Base-by-base conservation (phyloP, 371 early-diverging fungal genomes). In the Saksenaea vasiformis region DNA sequence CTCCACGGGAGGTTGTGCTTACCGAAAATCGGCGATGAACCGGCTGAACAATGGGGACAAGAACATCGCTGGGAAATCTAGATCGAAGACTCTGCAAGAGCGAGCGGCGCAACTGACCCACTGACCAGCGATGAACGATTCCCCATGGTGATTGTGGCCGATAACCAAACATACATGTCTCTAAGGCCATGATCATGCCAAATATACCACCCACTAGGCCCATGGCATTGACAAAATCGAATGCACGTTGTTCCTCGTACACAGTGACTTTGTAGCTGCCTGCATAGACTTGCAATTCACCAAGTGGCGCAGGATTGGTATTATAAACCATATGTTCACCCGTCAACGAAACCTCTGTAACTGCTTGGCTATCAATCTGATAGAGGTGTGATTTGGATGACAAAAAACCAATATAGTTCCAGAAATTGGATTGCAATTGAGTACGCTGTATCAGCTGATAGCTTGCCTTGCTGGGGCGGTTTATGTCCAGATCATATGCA, bases 101-200 rank as follows among this genome's bases (percentile, higher is more conserved):
- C 0, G 76, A 72, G 0, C 57, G 56, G 41, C 68, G 61, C 62
- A 70, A 67, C 13, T 65, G 66, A 1, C 70, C 70, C 1, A 73
- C 53, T 0, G 70, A 67, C 73, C 73, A 72, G 7, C 76, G 70
- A 38, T 76, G 76, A 2, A 76, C 60, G 2, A 72, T 54, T 0
- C 77, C 77, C 73, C 71, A 73, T 5, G 77, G 77, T 1, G 71
- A 71, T n/a, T 69, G 64, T 5, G 77, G 77, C 14, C 77, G 53
- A 55, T 69, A 73, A 0, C 77, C 77, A 67, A 76, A 76, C 47
- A 76, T 35, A 35, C 58, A 69, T 3, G 67, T 55, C 34, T 73
- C 69, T 36, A 70, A 51, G 1, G 67, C 73, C 1, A 73, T 56
- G 22, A 76, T 66, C 11, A 76, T 26, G 1, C 77, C 77, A 53